Conservation (phyloP, 768 basidiomycete species). For the Tremella yokohamensis region DNA sequence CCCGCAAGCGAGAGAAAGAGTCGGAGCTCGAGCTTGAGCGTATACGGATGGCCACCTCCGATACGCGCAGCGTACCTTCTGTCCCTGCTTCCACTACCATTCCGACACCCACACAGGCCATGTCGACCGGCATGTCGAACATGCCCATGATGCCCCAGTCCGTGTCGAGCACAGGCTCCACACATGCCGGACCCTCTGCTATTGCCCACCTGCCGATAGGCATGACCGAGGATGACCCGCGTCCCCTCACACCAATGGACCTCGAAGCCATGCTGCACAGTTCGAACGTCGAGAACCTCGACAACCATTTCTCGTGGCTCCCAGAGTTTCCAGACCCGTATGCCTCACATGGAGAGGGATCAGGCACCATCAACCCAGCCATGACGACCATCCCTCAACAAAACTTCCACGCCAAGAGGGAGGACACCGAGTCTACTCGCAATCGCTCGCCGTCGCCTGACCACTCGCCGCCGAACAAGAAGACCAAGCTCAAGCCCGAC, state of each 20-base stretch:
- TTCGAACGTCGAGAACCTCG: constrained; percentile 20
- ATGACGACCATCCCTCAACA: not conserved
- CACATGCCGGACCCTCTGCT: constrained; percentile 2
- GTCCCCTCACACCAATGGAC: constrained; percentile 33
- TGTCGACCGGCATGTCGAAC: not conserved
- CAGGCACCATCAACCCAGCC: not conserved
- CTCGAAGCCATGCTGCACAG: constrained; percentile 35
- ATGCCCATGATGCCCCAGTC: not conserved
- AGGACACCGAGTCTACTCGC: constrained; percentile 6
- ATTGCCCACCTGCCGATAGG: not conserved
- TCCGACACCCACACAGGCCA: not conserved
- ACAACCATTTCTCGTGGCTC: constrained; percentile 39
- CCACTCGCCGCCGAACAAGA: constrained; percentile 13
- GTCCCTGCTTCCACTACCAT: constrained; percentile 3
- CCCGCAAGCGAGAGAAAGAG: constrained; percentile 42
- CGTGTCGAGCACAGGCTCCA: constrained; percentile 3
- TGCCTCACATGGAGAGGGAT: not conserved
- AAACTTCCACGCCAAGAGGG: not conserved
- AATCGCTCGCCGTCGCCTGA: constrained; percentile 23
- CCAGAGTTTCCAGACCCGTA: constrained; percentile 26
- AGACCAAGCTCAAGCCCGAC: constrained; percentile 18
- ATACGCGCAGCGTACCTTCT: not conserved
- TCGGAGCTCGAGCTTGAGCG: constrained; percentile 41
- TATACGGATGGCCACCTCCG: constrained; percentile 15
- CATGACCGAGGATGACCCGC: not conserved